These are phyloP conservation scores for Phytopythium boreale DNA, from an alignment of 352 stramenopile genomes.

Conservation along the genomic window DNA sequence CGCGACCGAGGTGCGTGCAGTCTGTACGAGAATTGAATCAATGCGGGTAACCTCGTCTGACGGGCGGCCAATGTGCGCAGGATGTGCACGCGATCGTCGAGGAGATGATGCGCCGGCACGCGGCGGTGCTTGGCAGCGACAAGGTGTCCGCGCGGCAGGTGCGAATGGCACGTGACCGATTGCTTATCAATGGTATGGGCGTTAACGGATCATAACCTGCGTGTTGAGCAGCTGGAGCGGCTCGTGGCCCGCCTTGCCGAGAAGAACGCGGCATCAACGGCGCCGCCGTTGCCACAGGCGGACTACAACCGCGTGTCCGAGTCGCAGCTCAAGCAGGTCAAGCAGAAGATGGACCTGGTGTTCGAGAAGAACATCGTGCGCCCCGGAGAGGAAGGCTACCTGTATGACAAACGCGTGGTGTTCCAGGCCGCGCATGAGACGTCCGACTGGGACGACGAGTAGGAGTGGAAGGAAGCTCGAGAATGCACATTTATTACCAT, in stretches of 20 bases:
- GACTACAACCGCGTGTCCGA: slow-evolving; percentile 83
- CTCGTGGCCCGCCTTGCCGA: slow-evolving; percentile 42
- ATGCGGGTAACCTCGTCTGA: no score
- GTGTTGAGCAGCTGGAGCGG: slow-evolving; percentile 56
- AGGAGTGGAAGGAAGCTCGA: slow-evolving; percentile 1
- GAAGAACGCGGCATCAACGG: slow-evolving; percentile 9
- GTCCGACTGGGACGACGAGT: slow-evolving; percentile 63
- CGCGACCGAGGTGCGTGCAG: slow-evolving; percentile 8
- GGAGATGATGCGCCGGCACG: slow-evolving; percentile 36
- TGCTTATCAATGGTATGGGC: neutral
- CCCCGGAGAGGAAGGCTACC: slow-evolving; percentile 48
- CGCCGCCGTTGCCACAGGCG: slow-evolving; percentile 38
- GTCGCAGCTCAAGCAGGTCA: slow-evolving; percentile 62
- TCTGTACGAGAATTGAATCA: no score
- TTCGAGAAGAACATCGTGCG: slow-evolving; percentile 63
- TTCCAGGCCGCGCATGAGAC: slow-evolving; percentile 43
- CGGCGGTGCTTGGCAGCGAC: slow-evolving; percentile 28
- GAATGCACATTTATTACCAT: slow-evolving; percentile 27
- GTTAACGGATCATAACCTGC: no score
- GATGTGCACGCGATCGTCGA: slow-evolving; percentile 29
- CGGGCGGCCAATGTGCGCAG: slow-evolving; percentile 17
- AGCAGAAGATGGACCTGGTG: slow-evolving; percentile 67
- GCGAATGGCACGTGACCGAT: no score
- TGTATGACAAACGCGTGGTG: slow-evolving; percentile 68
- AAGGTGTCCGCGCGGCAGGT: slow-evolving; percentile 52